Base-by-base conservation (phyloP, 306 rosid genomes). In the Lablab purpureus region DNA sequence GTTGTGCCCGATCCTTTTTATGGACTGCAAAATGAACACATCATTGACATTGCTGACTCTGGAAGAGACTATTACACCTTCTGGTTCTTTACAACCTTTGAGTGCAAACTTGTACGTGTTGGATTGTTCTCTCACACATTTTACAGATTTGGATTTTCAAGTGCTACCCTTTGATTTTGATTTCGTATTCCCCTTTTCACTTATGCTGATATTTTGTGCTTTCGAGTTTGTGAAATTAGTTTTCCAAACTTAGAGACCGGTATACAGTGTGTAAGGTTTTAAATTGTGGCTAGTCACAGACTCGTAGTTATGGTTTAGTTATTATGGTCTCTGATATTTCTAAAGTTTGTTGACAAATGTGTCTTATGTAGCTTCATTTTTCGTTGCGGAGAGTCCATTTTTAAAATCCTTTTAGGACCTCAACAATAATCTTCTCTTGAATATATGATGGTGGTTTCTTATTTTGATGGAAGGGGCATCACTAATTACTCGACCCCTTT, bases 41-140 rank as follows among this genome's bases (percentile, higher is more conserved):
- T 94, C 68, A 58, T 86, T 11, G 99, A 94, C 66, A 94, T 94
- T 89, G 92, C 97, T 84, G 97, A 92, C 84, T 89, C 99, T 43
- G 99, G 99, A 58, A 88, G 97, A 82, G 93, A 94, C 14, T 78
- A 84, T 71, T 92, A 94, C 84, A 94, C 99, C n/a, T 94, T 92
- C 79, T 92, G 97, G 97, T 89, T 92, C 85, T 94, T 92, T 47
- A 94, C 91, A 3, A 78, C 88, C 52, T 94, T 94, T 68, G 86
- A 81, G 55, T 87, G 90, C 82, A 89, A 82, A 47, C 91, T 89
- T 92, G 99, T 94, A 85, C 32, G 75, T 47, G 10, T 43, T 73
- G 3, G 27, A 58, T 56, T 40, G 14, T 25, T 41, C 45, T 79
- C 28, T 28, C 25, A 11, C 46, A 28, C 13, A 54, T 10, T 54